Conservation (phyloP, 1,284 basidiomycete species). For the Xerocomus nothofagi region DNA sequence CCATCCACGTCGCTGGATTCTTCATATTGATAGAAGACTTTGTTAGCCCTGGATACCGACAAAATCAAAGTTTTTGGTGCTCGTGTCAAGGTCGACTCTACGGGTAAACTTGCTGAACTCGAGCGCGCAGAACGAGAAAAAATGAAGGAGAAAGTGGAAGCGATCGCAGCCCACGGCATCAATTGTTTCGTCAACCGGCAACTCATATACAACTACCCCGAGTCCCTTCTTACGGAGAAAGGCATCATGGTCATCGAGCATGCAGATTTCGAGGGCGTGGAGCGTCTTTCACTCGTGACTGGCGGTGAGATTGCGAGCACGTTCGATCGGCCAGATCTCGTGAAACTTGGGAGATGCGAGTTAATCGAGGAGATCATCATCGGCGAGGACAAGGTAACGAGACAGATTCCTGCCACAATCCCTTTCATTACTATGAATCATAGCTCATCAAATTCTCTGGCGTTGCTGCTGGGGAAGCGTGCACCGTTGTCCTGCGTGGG, state of each 20-base stretch:
- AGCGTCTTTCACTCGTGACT: slow-evolving; percentile 93
- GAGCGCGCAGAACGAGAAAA: slow-evolving; percentile 98
- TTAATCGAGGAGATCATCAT: slow-evolving; percentile 99
- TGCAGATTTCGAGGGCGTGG: slow-evolving; percentile 99
- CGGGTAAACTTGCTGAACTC: slow-evolving; percentile 95
- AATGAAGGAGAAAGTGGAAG: slow-evolving; percentile 98
- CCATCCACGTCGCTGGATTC: slow-evolving; percentile 9
- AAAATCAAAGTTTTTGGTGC: slow-evolving; percentile 99
- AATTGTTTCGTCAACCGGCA: slow-evolving; percentile 99
- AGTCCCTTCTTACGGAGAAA: slow-evolving; percentile 88
- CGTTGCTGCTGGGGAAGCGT: slow-evolving; percentile 97
- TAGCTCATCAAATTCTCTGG: slow-evolving; percentile 99
- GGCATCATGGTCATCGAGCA: slow-evolving; percentile 98
- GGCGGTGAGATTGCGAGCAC: slow-evolving; percentile 98
- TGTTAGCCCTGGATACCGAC: slow-evolving; percentile 96
- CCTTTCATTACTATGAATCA: neutral
- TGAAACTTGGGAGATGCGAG: slow-evolving; percentile 93
- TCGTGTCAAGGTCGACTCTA: slow-evolving; percentile 92
- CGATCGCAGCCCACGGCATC: slow-evolving; percentile 94
- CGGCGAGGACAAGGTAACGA: slow-evolving; percentile 90
- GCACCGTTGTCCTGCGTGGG: slow-evolving; percentile 96
- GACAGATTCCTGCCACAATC: slow-evolving; percentile 11
- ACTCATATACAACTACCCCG: slow-evolving; percentile 99
- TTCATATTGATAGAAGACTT: neutral
- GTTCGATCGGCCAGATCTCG: slow-evolving; percentile 91